Evolutionary conservation across 208 protist genomes (phyloP).

Genomic region (Trichomonas tenax): DNA sequence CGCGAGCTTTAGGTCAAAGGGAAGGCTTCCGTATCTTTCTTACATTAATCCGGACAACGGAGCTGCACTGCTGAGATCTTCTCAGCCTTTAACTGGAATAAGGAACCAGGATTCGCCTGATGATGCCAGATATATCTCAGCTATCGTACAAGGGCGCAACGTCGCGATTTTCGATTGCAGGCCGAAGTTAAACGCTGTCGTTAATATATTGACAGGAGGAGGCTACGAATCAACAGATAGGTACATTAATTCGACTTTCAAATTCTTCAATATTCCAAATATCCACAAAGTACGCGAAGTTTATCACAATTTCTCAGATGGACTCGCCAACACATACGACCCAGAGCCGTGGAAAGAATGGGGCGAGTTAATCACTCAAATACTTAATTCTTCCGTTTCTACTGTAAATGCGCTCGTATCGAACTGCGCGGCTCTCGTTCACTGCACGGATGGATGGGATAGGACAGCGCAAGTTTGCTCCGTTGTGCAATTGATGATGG

Average conservation of each 20-base stretch:
- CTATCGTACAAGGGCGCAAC: neutral
- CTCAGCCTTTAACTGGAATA: neutral
- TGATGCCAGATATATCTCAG: neutral
- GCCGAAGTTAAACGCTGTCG: constrained; percentile 25
- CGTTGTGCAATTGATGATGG: constrained; percentile 62
- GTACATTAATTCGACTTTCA: neutral
- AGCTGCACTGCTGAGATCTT: neutral
- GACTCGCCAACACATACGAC: neutral
- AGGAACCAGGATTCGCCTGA: neutral
- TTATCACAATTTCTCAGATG: neutral
- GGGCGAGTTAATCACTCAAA: neutral
- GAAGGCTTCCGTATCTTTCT: neutral
- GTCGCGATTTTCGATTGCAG: constrained; percentile 22
- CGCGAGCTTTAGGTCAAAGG: neutral
- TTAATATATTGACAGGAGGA: constrained; percentile 20
- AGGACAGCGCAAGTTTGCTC: constrained; percentile 64
- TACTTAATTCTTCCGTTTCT: neutral
- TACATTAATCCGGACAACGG: neutral
- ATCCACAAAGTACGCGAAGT: constrained; percentile 25
- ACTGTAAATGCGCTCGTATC: neutral
- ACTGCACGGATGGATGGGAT: constrained; percentile 77
- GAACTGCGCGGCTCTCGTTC: constrained; percentile 37
- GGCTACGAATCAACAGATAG: constrained; percentile 21
- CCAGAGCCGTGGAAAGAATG: neutral
- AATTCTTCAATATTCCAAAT: constrained; percentile 25